Evolutionary conservation across 306 rosid species (phyloP).

Genomic region (Vicia sativa): DNA sequence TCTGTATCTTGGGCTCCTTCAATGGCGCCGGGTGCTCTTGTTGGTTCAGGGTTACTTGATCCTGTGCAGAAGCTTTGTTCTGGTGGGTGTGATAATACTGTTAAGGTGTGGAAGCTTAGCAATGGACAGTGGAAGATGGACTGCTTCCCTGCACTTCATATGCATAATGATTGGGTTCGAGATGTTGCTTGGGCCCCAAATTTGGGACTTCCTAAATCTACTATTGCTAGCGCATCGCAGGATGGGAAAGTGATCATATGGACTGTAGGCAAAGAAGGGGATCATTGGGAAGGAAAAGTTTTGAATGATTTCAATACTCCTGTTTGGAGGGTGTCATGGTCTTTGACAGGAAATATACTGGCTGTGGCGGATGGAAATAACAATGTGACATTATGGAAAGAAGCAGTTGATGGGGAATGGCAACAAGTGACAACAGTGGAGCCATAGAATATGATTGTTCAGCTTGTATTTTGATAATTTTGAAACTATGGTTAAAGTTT

Average conservation of each 20-base stretch:
- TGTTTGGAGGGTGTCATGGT: slow-evolving; percentile 90
- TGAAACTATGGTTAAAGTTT: slow-evolving; percentile 43
- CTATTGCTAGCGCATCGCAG: slow-evolving; percentile 81
- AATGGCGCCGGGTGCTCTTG: slow-evolving; percentile 77
- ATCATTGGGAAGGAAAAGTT: slow-evolving; percentile 83
- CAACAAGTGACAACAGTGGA: slow-evolving; percentile 85
- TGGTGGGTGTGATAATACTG: slow-evolving; percentile 88
- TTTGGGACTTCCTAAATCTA: slow-evolving; percentile 86
- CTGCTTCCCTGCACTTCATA: slow-evolving; percentile 82
- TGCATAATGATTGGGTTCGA: slow-evolving; percentile 87
- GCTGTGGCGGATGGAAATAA: slow-evolving; percentile 91
- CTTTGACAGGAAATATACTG: slow-evolving; percentile 80
- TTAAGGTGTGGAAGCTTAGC: slow-evolving; percentile 77
- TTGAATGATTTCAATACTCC: slow-evolving; percentile 78
- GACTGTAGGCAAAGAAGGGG: slow-evolving; percentile 86
- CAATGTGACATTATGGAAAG: slow-evolving; percentile 82
- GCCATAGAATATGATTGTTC: slow-evolving; percentile 52
- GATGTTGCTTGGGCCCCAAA: slow-evolving; percentile 95
- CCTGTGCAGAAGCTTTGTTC: slow-evolving; percentile 87
- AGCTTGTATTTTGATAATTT: slow-evolving; percentile 34
- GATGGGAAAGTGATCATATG: slow-evolving; percentile 82
- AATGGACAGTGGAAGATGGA: slow-evolving; percentile 91
- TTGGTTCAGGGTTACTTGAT: slow-evolving; percentile 75
- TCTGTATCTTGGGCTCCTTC: slow-evolving; percentile 96
- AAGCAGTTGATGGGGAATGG: slow-evolving; percentile 88